phyloP scores from a whole-genome alignment of 768 basidiomycete species.

The Boletus sp. region DNA sequence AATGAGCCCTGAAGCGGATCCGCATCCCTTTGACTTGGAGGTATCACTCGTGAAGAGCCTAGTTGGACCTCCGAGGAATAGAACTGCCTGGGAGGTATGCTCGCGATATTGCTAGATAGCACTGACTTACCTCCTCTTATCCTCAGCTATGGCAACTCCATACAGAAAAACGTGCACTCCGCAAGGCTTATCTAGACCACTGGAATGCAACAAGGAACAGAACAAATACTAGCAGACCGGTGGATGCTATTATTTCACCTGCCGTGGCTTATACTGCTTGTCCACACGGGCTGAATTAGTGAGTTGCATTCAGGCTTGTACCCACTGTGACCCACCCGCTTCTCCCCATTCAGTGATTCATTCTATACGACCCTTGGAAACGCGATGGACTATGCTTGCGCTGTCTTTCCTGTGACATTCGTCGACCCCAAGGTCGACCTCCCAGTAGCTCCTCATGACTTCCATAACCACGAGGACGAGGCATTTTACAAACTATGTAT shows the following conservation, averaged over 20 bases:
- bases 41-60: constrained; percentile 45
- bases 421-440: constrained; percentile 44
- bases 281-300: constrained; percentile 46
- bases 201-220: constrained; percentile 44
- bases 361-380: constrained; percentile 50
- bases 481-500: constrained; percentile 44
- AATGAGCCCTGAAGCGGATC: constrained; percentile 35
- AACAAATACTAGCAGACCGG: constrained; percentile 49
- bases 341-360: constrained; percentile 28
- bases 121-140: background rate
- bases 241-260: constrained; percentile 53
- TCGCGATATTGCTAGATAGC: background rate
- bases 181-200: constrained; percentile 47
- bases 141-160: constrained; percentile 48
- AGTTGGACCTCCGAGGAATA: constrained; percentile 42
- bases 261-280: constrained; percentile 41
- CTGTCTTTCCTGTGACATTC: constrained; percentile 47
- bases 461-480: constrained; percentile 44
- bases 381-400: constrained; percentile 43
- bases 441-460: constrained; percentile 35
- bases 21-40: constrained; percentile 39
- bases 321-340: constrained; percentile 16
- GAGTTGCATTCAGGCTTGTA: constrained; percentile 11
- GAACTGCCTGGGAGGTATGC: constrained; percentile 43
- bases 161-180: constrained; percentile 37